These are phyloP conservation scores for Musa itinerans DNA, from an alignment of 176 grass and related monocot genomes.

Conservation along the genomic window DNA sequence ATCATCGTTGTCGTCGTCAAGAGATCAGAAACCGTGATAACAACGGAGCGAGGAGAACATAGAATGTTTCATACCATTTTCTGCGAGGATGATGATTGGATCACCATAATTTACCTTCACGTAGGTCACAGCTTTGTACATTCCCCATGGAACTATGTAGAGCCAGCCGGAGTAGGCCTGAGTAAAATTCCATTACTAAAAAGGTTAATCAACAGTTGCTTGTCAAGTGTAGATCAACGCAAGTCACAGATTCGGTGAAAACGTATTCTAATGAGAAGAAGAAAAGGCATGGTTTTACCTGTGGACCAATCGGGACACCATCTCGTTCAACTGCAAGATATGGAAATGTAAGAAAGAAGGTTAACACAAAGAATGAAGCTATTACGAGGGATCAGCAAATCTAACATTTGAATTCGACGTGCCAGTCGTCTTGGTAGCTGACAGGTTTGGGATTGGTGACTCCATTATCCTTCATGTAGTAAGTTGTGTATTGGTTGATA, in stretches of 20 bases:
- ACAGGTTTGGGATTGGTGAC: background rate
- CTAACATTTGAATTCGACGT: conserved; percentile 37
- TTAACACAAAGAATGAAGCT: background rate
- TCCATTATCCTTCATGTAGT: conserved; percentile 28
- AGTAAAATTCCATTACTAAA: background rate
- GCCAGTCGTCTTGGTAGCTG: conserved; percentile 48
- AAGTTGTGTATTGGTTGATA: conserved; percentile 62
- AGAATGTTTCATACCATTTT: conserved; percentile 48
- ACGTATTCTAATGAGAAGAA: no score
- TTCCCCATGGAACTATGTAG: conserved; percentile 81
- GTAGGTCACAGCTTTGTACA: conserved; percentile 77
- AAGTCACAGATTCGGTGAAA: no score
- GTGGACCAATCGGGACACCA: conserved; percentile 49
- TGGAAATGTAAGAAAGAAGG: background rate
- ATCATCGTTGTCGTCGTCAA: background rate
- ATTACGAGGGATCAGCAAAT: background rate
- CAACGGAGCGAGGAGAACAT: background rate
- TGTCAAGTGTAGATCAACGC: no score
- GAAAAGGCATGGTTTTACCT: conserved; percentile 13
- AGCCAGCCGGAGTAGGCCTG: conserved; percentile 70
- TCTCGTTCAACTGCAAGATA: conserved; percentile 44
- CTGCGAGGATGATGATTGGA: conserved; percentile 56
- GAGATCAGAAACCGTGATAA: background rate
- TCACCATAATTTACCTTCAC: conserved; percentile 63
- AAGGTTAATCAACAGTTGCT: no score